Conservation (phyloP, 2,329 filamentous ascomycete genomes). For the Plectosphaerella plurivora region DNA sequence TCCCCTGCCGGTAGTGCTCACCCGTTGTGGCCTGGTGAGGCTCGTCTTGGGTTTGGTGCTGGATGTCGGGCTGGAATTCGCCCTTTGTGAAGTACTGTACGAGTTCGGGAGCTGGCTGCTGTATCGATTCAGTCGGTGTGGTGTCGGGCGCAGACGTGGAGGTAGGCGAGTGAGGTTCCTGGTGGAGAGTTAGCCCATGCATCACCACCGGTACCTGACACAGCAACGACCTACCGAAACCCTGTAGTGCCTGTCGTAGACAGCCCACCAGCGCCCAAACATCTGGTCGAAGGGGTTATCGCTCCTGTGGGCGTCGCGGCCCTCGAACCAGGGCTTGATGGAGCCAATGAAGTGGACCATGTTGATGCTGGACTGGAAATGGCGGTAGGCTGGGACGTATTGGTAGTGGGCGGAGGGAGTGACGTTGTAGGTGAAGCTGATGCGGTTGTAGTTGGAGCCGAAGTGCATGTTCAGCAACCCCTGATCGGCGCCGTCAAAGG, state of each 20-base stretch:
- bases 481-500: constrained; percentile 96
- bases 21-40: constrained; percentile 21
- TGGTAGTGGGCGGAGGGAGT: constrained; percentile 97
- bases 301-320: constrained; percentile 49
- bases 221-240: constrained; percentile 33
- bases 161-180: background rate
- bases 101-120: constrained; percentile 24
- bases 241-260: constrained; percentile 84
- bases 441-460: constrained; percentile 72
- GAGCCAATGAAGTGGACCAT: constrained; percentile 93
- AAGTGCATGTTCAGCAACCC: constrained; percentile 95
- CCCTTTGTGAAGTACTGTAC: constrained; percentile 52
- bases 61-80: constrained; percentile 38
- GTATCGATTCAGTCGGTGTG: constrained; percentile 27
- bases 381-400: constrained; percentile 89
- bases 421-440: constrained; percentile 96
- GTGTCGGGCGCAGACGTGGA: constrained; percentile 24
- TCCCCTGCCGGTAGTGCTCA: constrained; percentile 21
- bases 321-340: constrained; percentile 81
- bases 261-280: constrained; percentile 85
- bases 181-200: background rate
- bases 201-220: constrained; percentile 7
- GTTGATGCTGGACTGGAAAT: constrained; percentile 86
- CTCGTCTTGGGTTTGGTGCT: background rate
- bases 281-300: constrained; percentile 75